Evolutionary conservation across 352 stramenopile species (phyloP).

Genomic region (Globisporangium orthogonon): DNA sequence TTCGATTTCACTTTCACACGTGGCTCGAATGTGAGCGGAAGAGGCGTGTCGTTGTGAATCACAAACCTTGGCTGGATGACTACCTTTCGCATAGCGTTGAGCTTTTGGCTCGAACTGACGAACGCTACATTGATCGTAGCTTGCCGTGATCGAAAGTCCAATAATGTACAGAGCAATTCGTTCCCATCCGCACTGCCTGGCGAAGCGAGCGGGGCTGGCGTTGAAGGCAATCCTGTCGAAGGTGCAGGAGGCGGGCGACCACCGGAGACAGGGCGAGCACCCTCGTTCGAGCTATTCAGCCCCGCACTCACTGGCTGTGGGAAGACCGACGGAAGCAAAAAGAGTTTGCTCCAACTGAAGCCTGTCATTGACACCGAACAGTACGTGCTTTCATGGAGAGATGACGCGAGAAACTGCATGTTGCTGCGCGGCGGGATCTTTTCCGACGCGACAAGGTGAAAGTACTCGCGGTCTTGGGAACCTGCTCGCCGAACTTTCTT

Average conservation of each 20-base stretch:
- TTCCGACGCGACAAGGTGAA: conserved; percentile 65
- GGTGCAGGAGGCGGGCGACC: neutral
- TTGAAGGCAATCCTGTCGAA: conserved; percentile 11
- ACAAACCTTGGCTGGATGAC: conserved; percentile 62
- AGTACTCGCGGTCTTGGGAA: conserved; percentile 60
- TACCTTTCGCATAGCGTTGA: conserved; percentile 42
- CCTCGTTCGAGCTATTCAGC: neutral
- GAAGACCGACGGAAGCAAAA: conserved; percentile 38
- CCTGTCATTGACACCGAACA: conserved; percentile 73
- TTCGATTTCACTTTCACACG: conserved; percentile 43
- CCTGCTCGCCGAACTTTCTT: conserved; percentile 65
- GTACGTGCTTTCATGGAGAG: conserved; percentile 69
- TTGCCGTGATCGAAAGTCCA: conserved; percentile 51
- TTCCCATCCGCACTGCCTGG: conserved; percentile 7
- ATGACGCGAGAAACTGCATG: conserved; percentile 58
- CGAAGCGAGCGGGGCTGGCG: conserved; percentile 6
- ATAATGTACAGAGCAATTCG: conserved; percentile 39
- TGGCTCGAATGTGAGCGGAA: conserved; percentile 49
- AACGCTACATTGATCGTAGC: conserved; percentile 63
- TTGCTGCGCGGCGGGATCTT: conserved; percentile 39
- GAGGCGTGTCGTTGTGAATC: conserved; percentile 48
- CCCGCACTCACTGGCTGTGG: conserved; percentile 4
- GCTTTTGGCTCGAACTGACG: conserved; percentile 36
- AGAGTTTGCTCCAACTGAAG: conserved; percentile 76
- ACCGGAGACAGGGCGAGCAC: neutral